Base-by-base conservation (phyloP, 176 grass and related monocot genomes). In the Raddia distichophylla region DNA sequence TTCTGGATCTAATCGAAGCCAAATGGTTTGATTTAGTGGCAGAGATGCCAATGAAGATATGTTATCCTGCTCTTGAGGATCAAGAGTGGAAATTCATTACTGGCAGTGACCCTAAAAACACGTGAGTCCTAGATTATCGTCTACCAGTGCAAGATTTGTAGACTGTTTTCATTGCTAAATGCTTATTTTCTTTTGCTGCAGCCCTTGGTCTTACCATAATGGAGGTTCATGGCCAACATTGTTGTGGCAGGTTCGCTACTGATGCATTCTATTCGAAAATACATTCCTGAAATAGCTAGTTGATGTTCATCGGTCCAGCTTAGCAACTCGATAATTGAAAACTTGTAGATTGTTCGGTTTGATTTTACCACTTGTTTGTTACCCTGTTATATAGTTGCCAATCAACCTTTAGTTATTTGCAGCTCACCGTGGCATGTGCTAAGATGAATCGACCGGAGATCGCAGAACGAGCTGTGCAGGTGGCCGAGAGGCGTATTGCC, bases 211-310 rank as follows among this genome's bases (percentile, higher is more conserved):
- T 78, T 97, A 91, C 75, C 94, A 91, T 78, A 95, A 95, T 61
- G 94, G 89, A 88, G 89, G 94, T 63, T 92, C 94, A 20, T 97
- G 94, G 94, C 91, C 91, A 86, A 92, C 94, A 82, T 67, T 97
- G 42, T 57, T 94, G 61, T 97, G 94, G 94, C 94, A 92, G 94
- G 91, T 97, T 53, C 33, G 81, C 12, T 35, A 48, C 67, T 79
- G 7, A 5, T 54, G 18, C 33, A 14, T 27, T 81, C 19, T 19
- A 7, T 60, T 43, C 6, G 10, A 64, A 64, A 60, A n/a, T 67
- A 20, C 33, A 11, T 40, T 68, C 60, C 61, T 65, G 2, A 5
- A 16, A n/a, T 64, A 55, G 71, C 57, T 19, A 81, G 82, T 65
- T 48, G 34, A 34, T 54, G 10, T 66, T 43, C 58, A 43, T 64